Conservation (phyloP, 1,139 yeast genomes). For the Nakaseomyces nivariensis region DNA sequence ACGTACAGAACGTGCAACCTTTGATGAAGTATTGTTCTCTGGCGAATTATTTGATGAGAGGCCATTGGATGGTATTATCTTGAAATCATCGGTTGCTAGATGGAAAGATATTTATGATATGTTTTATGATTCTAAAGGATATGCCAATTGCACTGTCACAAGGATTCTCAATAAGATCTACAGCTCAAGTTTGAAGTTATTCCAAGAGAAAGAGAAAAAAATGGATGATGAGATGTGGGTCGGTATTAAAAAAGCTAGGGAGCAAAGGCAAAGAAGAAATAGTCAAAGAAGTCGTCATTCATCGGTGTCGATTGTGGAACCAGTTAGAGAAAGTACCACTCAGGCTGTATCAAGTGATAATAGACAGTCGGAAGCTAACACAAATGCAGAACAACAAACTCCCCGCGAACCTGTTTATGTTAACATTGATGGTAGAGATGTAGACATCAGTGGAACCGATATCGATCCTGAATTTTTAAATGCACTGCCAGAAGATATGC, state of each 20-base stretch:
- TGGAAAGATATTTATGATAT: slow-evolving; percentile 55
- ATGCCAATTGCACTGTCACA: slow-evolving; percentile 39
- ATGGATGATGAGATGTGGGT: slow-evolving; percentile 23
- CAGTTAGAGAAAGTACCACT: background rate
- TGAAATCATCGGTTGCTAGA: slow-evolving; percentile 55
- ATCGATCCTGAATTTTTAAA: slow-evolving; percentile 86
- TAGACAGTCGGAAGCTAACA: background rate
- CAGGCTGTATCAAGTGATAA: background rate
- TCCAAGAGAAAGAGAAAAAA: slow-evolving; percentile 23
- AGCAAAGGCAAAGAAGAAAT: slow-evolving; percentile 20
- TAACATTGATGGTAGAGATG: slow-evolving; percentile 65
- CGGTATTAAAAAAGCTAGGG: slow-evolving; percentile 12
- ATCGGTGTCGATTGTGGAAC: background rate
- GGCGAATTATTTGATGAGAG: slow-evolving; percentile 27
- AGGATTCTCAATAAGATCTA: slow-evolving; percentile 44
- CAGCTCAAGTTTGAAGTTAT: slow-evolving; percentile 35
- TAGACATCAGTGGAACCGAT: slow-evolving; percentile 82
- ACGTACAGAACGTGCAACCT: slow-evolving; percentile 20
- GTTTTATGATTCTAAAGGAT: slow-evolving; percentile 38
- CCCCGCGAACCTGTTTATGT: slow-evolving; percentile 53
- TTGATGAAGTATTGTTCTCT: slow-evolving; percentile 24
- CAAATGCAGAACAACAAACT: background rate
- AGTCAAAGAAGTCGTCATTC: slow-evolving; percentile 10
- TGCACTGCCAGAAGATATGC: slow-evolving; percentile 86
- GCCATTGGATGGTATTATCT: slow-evolving; percentile 26